phyloP scores from a whole-genome alignment of 169 alveolate species.

The Cryptosporidium viatorum region DNA sequence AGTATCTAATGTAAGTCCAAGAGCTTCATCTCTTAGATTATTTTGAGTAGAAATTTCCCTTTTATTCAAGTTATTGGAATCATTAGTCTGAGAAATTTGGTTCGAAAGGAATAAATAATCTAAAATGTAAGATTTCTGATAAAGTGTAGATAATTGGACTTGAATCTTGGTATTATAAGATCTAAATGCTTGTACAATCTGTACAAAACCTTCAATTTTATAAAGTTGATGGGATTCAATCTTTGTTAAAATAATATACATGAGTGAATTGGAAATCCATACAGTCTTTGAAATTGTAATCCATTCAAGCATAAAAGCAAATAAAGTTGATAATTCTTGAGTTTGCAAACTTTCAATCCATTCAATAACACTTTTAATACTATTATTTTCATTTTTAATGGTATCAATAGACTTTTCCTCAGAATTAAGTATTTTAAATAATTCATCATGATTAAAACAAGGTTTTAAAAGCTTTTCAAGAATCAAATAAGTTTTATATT shows the following conservation, averaged over 20 bases:
- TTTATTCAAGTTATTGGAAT: too few relatives aligned
- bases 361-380: not conserved
- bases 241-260: conserved; percentile 41
- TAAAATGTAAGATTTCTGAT: conserved; percentile 51
- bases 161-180: conserved; percentile 47
- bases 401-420: not conserved
- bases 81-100: not conserved
- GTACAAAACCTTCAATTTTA: conserved; percentile 61
- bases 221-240: conserved; percentile 18
- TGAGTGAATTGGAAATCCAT: conserved; percentile 55
- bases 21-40: not conserved
- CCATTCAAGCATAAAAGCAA: conserved; percentile 58
- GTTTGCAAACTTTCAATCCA: conserved; percentile 29
- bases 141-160: conserved; percentile 13
- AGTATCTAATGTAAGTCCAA: conserved; percentile 31
- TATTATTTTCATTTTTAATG: not conserved
- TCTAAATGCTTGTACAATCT: conserved; percentile 48
- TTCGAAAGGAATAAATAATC: conserved; percentile 57
- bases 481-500: conserved; percentile 39
- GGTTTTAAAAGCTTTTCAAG: conserved; percentile 58
- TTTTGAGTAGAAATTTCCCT: not conserved
- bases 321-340: conserved; percentile 9
- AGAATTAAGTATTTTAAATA: not conserved
- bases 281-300: conserved; percentile 63
- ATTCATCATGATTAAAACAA: not conserved